phyloP scores from a whole-genome alignment of 73 alveolate species.

The Paramecium biaurelia region DNA sequence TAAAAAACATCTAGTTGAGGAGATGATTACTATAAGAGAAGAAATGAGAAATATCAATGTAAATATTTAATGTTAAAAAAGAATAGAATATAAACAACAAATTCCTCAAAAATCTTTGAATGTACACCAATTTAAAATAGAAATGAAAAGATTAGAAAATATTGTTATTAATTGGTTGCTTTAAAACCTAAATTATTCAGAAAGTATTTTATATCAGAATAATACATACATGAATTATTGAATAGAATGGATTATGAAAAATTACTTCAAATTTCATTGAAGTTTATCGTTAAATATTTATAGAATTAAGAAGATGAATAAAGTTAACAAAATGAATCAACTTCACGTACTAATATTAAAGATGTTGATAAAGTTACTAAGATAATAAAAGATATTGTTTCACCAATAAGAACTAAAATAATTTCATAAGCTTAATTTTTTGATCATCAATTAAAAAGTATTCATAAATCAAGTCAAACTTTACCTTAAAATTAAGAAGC shows the following conservation, averaged over 20 bases:
- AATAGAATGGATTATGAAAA: not conserved
- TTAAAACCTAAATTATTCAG: not conserved
- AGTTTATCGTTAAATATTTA: constrained; percentile 18
- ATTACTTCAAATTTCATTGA: not conserved
- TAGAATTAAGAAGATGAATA: not conserved
- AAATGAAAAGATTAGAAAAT: not conserved
- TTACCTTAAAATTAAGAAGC: not conserved
- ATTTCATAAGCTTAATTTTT: not conserved
- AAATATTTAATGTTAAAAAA: not conserved
- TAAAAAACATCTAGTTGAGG: constrained; percentile 6
- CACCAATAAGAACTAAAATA: not conserved
- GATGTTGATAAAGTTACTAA: not conserved
- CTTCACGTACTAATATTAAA: not conserved
- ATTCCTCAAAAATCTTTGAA: not conserved
- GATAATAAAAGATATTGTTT: constrained; percentile 3
- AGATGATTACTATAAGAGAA: not conserved
- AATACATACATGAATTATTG: not conserved
- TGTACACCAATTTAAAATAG: not conserved
- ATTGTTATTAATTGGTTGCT: not conserved
- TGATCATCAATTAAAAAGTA: not conserved
- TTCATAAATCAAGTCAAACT: not conserved
- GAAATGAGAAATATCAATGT: constrained; percentile 37
- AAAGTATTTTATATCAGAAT: constrained; percentile 14
- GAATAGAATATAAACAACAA: not conserved
- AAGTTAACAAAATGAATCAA: not conserved